phyloP scores from a whole-genome alignment of 2,329 filamentous ascomycete species.

The Zymoseptoria pseudotritici region DNA sequence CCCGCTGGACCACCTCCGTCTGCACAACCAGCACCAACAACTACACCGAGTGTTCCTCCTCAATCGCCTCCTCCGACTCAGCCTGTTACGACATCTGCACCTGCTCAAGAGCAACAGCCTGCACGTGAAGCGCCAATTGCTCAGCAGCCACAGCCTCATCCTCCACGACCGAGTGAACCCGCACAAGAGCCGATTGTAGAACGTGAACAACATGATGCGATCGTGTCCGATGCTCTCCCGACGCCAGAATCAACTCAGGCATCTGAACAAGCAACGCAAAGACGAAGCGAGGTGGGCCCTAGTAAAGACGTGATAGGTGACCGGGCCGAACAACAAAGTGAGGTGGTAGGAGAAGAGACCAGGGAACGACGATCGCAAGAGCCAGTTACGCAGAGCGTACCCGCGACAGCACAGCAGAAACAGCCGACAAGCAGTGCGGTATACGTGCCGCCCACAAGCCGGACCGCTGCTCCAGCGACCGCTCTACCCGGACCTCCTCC shows the following conservation, averaged over 20 bases:
- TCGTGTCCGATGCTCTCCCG: background rate
- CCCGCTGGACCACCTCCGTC: constrained; percentile 11
- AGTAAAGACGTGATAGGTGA: background rate
- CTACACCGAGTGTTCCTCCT: constrained; percentile 6
- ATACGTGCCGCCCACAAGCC: background rate
- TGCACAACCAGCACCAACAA: constrained; percentile 3
- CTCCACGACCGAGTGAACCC: constrained; percentile 10
- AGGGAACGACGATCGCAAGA: background rate
- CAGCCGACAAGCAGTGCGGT: background rate
- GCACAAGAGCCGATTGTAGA: constrained; percentile 1
- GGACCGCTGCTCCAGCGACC: background rate
- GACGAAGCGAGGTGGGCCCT: background rate
- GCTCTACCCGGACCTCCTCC: background rate
- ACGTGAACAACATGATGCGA: background rate
- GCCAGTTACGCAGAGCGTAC: background rate
- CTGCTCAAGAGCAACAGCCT: background rate
- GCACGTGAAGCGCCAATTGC: background rate
- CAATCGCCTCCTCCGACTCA: constrained; percentile 15
- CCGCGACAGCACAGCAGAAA: background rate
- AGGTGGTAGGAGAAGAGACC: background rate
- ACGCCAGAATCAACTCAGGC: background rate
- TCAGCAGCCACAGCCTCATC: constrained; percentile 9
- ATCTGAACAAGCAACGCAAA: background rate
- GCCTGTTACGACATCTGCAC: constrained; percentile 1
- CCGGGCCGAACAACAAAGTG: background rate